phyloP scores from a whole-genome alignment of 306 rosid species.

The Begonia loranthoides region DNA sequence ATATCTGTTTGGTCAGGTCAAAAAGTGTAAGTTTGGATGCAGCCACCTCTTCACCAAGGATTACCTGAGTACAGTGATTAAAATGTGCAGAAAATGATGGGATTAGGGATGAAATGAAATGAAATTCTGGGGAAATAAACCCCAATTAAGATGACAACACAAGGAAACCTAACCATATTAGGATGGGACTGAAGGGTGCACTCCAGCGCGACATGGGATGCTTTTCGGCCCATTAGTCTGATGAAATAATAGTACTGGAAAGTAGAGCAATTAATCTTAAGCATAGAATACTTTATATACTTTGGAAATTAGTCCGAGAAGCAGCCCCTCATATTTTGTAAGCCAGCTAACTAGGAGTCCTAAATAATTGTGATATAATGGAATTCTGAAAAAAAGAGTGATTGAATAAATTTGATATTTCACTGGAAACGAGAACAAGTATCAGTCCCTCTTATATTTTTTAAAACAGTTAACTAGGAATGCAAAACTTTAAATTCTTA shows the following conservation, averaged over 20 bases:
- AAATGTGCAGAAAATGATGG: conserved; percentile 4
- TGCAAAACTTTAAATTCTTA: no score
- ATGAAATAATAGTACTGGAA: conserved; percentile 87
- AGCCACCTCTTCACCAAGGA: conserved; percentile 98
- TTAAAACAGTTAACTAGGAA: no score
- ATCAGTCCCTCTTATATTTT: no score
- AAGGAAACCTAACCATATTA: conserved; percentile 50
- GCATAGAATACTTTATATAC: no score
- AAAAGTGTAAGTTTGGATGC: conserved; percentile 90
- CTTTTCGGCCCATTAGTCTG: conserved; percentile 97
- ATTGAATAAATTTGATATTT: no score
- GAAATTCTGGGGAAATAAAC: no score
- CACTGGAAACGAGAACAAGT: no score
- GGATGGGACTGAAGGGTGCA: conserved; percentile 99
- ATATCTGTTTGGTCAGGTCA: conserved; percentile 65
- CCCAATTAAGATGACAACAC: conserved; percentile 4
- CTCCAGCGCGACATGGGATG: conserved; percentile 93
- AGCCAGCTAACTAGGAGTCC: no score
- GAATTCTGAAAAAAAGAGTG: no score
- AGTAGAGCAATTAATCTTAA: conserved; percentile 7
- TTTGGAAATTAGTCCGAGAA: no score
- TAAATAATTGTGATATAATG: no score
- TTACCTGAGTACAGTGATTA: conserved; percentile 38
- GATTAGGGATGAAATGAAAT: neutral
- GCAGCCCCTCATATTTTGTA: no score